Percentiles rank a stretch among this genome's conserved stretches.
These are phyloP conservation scores for Bolboschoenus planiculmis DNA, from an alignment of 176 grass and related monocot species.

Conservation along the genomic window DNA sequence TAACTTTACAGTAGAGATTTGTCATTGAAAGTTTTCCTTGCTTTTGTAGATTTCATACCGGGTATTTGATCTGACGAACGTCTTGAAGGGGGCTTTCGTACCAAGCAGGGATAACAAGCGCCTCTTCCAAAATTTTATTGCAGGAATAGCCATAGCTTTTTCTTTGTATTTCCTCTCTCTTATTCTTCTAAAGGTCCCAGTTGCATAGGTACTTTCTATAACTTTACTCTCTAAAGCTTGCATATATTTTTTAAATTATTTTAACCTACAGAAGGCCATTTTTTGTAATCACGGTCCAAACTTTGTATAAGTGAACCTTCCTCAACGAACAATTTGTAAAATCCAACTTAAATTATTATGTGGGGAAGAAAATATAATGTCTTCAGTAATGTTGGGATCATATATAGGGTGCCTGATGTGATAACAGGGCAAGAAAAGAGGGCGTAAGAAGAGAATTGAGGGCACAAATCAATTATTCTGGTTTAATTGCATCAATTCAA, in stretches of 20 bases:
- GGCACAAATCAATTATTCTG: background rate
- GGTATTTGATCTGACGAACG: constrained; percentile 49
- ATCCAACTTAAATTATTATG: background rate
- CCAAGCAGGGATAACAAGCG: constrained; percentile 76
- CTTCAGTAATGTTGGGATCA: background rate
- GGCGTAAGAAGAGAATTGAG: background rate
- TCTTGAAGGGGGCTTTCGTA: constrained; percentile 56
- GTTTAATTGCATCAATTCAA: background rate
- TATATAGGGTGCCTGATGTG: background rate
- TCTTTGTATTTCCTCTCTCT: constrained; percentile 68
- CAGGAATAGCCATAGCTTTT: constrained; percentile 47
- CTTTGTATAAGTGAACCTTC: background rate
- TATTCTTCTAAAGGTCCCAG: constrained; percentile 65
- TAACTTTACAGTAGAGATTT: background rate
- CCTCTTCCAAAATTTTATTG: constrained; percentile 70
- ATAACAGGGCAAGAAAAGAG: background rate
- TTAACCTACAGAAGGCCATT: background rate
- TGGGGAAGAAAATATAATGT: background rate
- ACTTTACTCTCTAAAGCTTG: background rate
- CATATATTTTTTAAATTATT: background rate
- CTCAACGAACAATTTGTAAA: background rate
- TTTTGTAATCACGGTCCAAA: background rate
- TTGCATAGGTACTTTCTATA: constrained; percentile 54
- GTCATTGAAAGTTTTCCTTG: background rate
- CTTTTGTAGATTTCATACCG: constrained; percentile 66